phyloP scores from a whole-genome alignment of 176 grass and related monocot species.

The Cenchrus purpureus region DNA sequence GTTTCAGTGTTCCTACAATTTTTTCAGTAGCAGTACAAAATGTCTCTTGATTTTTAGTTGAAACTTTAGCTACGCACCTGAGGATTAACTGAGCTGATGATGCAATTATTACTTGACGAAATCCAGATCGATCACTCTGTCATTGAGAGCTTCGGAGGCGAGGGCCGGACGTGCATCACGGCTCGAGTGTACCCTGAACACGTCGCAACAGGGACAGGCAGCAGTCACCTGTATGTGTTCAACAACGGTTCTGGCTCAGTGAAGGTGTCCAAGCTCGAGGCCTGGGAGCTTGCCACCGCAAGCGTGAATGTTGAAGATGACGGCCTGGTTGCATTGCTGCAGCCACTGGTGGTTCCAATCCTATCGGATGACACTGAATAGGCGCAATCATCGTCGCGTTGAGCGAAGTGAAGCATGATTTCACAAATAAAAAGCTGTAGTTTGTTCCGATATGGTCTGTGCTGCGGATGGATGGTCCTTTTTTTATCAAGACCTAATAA shows the following conservation, averaged over 20 bases:
- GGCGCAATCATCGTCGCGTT: background rate
- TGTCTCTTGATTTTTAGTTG: background rate
- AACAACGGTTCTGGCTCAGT: slow-evolving; percentile 51
- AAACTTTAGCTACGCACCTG: background rate
- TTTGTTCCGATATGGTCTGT: background rate
- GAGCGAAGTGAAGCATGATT: background rate
- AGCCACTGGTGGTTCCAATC: background rate
- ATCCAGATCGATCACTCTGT: slow-evolving; percentile 77
- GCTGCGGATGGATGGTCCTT: background rate
- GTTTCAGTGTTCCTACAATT: background rate
- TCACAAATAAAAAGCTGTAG: background rate
- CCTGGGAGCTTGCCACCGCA: slow-evolving; percentile 65
- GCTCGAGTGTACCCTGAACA: slow-evolving; percentile 69
- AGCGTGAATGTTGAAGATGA: slow-evolving; percentile 35
- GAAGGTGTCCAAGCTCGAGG: slow-evolving; percentile 56
- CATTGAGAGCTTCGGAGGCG: slow-evolving; percentile 66
- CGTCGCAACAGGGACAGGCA: background rate
- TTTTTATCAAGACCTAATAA: background rate
- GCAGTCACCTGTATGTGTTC: slow-evolving; percentile 56
- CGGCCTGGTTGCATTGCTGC: background rate
- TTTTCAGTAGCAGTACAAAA: background rate
- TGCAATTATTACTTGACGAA: background rate
- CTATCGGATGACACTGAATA: background rate
- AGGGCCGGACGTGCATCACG: slow-evolving; percentile 67
- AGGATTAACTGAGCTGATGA: background rate